phyloP scores from a whole-genome alignment of 768 basidiomycete genomes.

The Basidioascus undulatus region DNA sequence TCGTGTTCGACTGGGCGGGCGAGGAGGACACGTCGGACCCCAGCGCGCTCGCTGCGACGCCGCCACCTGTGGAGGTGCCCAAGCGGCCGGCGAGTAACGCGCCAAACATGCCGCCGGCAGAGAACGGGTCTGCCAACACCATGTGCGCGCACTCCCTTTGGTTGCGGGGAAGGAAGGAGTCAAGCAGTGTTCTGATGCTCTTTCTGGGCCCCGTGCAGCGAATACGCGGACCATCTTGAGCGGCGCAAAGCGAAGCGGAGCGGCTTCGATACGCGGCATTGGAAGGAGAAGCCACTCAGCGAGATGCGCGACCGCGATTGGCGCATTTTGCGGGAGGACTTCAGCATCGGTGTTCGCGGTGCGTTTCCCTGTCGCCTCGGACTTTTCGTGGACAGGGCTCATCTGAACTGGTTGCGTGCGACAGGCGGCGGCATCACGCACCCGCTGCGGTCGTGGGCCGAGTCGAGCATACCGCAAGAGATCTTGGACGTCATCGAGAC shows the following conservation, averaged over 20 bases:
- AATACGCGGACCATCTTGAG: slow-evolving; percentile 48
- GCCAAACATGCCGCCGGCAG: slow-evolving; percentile 6
- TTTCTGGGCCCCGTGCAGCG: not conserved
- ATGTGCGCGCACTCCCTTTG: slow-evolving; percentile 2
- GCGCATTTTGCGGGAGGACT: slow-evolving; percentile 97
- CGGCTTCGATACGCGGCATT: slow-evolving; percentile 82
- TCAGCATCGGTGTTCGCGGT: slow-evolving; percentile 84
- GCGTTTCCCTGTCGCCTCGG: slow-evolving; percentile 9
- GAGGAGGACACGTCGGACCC: slow-evolving; percentile 69
- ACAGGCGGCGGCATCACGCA: slow-evolving; percentile 79
- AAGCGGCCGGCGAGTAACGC: slow-evolving; percentile 55
- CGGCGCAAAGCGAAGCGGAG: slow-evolving; percentile 52
- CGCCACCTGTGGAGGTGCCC: slow-evolving; percentile 41
- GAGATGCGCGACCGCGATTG: slow-evolving; percentile 98
- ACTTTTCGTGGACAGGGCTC: not conserved
- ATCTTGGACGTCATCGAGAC: slow-evolving; percentile 65
- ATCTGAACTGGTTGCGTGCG: not conserved
- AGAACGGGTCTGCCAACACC: slow-evolving; percentile 6
- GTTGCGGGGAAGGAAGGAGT: not conserved
- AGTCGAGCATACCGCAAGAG: slow-evolving; percentile 52
- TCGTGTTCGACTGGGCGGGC: slow-evolving; percentile 98
- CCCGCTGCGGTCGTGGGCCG: slow-evolving; percentile 74
- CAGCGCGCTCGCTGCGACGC: slow-evolving; percentile 7
- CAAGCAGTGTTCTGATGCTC: not conserved
- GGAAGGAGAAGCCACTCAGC: slow-evolving; percentile 74